Evolutionary conservation across 805 yeast genomes (phyloP), one percentile per base, ranked within the genome.

Genomic region (Kuraishia borneana): DNA sequence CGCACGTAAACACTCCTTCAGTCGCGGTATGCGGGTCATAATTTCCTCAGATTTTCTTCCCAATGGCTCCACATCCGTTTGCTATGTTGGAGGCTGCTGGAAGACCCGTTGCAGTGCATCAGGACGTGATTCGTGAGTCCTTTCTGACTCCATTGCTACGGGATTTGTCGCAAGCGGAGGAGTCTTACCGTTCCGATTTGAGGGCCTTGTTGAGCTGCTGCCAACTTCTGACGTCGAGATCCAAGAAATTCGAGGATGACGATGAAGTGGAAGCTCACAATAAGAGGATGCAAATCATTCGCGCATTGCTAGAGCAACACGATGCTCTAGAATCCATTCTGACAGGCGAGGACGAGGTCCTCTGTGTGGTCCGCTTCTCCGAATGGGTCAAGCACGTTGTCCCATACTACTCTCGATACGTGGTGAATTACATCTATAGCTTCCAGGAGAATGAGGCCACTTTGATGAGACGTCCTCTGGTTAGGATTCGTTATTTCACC

Each of bases 391-490:
- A 30, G 40, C 44, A 31, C 17, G 41, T 43, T 2, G 21, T 36
- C 8, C 42, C 42, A 8, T 13, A 36, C 20, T 58, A 58, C 37
- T 14, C 26, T 2, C 30, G 38, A 4, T 58, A 53, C 32, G 26
- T 48, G 13, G 30, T 36, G 10, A 21, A 35, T 12, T 56, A 53
- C 40, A 42, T 34, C 23, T 25, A 49, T 14, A 48, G 39, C 22
- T 31, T 41, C 4, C 40, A 41, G 26, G 53, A 52, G 25, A 32
- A 56, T 1, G 61, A 57, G 36, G 35, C 50, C 18, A 37, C 39
- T 13, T 37, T 53, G 5, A 50, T 54, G 33, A 43, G 54, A 33
- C 42, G 50, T 30, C 63, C 63, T 7, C 32, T 58, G 22, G 41
- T 49, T 22, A 45, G 56, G 37, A 35, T 57, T n/a, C 37, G 50